A percentile compares a stretch with the other conserved stretches of the same genome.
phyloP scores from a whole-genome alignment of 208 protist species.

The Polymyxa betae region DNA sequence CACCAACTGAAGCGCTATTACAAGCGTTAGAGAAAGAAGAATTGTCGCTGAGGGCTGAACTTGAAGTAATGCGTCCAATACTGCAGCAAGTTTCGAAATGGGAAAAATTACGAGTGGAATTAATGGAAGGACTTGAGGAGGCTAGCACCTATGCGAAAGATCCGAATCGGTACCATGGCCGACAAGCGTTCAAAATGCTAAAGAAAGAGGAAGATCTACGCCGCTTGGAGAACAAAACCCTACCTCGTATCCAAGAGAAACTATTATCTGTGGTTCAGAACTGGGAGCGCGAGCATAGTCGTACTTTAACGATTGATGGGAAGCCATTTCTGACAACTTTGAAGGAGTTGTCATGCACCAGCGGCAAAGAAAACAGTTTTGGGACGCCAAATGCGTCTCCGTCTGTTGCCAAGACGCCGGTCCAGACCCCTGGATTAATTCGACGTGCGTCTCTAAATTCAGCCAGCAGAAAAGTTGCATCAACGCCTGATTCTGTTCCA shows the following conservation, averaged over 20 bases:
- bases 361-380: background rate
- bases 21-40: background rate
- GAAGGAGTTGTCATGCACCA: background rate
- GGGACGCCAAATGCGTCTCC: background rate
- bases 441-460: background rate
- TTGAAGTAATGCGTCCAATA: background rate
- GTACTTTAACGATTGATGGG: background rate
- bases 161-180: conserved; percentile 25
- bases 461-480: background rate
- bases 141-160: conserved; percentile 8
- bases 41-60: background rate
- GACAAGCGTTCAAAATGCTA: conserved; percentile 47
- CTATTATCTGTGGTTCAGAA: background rate
- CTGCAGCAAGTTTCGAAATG: conserved; percentile 21
- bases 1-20: background rate
- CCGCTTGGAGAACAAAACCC: background rate
- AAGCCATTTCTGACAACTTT: background rate
- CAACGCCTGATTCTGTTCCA: background rate
- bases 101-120: background rate
- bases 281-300: background rate
- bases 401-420: background rate
- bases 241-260: conserved; percentile 38
- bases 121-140: background rate
- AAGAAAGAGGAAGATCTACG: conserved; percentile 45
- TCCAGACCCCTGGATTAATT: background rate